These are phyloP conservation scores for Heimioporus sp. DNA, from an alignment of 768 basidiomycete species.

Conservation along the genomic window DNA sequence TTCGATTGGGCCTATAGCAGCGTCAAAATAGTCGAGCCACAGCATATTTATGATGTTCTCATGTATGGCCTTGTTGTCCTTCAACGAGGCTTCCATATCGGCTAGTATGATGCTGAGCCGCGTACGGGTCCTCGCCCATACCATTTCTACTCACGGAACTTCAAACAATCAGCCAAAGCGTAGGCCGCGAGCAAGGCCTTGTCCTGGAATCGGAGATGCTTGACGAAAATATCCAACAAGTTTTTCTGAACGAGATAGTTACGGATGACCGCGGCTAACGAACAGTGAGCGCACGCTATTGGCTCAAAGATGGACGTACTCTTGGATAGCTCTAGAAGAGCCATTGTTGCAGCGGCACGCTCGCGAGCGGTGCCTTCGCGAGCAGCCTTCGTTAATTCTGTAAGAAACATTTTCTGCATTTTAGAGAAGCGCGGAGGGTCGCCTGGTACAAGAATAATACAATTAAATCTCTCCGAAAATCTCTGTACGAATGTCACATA, in stretches of 20 bases:
- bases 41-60: constrained; percentile 3
- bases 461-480: too few relatives aligned
- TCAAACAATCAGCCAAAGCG: constrained; percentile 15
- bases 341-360: constrained; percentile 21
- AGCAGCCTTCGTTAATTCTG: too few relatives aligned
- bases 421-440: too few relatives aligned
- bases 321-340: constrained; percentile 17
- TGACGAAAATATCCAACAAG: constrained; percentile 10
- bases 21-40: constrained; percentile 7
- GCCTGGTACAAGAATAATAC: too few relatives aligned
- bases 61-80: neutral
- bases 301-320: constrained; percentile 2
- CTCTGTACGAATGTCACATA: neutral
- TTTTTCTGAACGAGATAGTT: constrained; percentile 3
- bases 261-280: constrained; percentile 10
- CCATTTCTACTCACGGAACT: constrained; percentile 8
- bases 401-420: too few relatives aligned
- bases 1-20: neutral
- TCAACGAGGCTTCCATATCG: constrained; percentile 16
- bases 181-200: constrained; percentile 21
- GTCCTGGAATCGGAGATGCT: constrained; percentile 12
- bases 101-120: constrained; percentile 1
- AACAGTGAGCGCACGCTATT: neutral
- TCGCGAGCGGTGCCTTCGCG: neutral
- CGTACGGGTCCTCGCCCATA: neutral